Conservation (phyloP, 108 stramenopile species). For the Thalassiosira profunda region DNA sequence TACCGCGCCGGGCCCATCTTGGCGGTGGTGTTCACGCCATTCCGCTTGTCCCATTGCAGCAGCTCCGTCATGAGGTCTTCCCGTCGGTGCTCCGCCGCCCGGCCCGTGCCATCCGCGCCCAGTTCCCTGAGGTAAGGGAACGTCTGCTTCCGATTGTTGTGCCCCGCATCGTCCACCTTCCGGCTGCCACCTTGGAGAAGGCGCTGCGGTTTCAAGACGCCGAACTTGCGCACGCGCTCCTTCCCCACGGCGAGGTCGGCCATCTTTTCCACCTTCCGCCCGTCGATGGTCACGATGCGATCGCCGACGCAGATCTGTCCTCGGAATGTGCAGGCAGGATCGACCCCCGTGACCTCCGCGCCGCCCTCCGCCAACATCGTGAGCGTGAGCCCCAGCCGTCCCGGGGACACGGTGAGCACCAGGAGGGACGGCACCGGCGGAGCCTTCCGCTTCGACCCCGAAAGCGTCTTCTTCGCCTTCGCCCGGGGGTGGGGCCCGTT, state of each 20-base stretch:
- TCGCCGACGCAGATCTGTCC: constrained; percentile 11
- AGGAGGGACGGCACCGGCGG: too few species aligned
- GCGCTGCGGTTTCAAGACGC: not conserved
- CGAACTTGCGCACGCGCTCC: constrained; percentile 10
- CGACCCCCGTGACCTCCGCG: not conserved
- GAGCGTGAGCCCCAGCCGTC: constrained; percentile 7
- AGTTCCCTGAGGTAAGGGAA: constrained; percentile 2
- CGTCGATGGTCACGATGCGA: constrained; percentile 15
- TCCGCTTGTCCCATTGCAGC: constrained; percentile 13
- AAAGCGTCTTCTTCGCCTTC: too few species aligned
- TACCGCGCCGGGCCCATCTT: not conserved
- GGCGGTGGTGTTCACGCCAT: not conserved
- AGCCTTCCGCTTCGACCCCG: too few species aligned
- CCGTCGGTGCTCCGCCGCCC: not conserved
- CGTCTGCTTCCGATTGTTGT: not conserved
- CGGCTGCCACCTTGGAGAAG: too few species aligned
- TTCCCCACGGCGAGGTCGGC: not conserved
- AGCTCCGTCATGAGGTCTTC: constrained; percentile 4
- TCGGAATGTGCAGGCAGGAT: constrained; percentile 8
- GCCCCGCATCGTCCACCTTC: too few species aligned
- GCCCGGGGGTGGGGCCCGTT: too few species aligned
- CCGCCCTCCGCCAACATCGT: not conserved
- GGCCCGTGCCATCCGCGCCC: constrained; percentile 1
- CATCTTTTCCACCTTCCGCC: not conserved
- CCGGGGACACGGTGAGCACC: constrained; percentile 11